A percentile compares a stretch with the other conserved stretches of the same genome.
Conservation (phyloP, 768 basidiomycete species). For the Myochromella boudieri region DNA sequence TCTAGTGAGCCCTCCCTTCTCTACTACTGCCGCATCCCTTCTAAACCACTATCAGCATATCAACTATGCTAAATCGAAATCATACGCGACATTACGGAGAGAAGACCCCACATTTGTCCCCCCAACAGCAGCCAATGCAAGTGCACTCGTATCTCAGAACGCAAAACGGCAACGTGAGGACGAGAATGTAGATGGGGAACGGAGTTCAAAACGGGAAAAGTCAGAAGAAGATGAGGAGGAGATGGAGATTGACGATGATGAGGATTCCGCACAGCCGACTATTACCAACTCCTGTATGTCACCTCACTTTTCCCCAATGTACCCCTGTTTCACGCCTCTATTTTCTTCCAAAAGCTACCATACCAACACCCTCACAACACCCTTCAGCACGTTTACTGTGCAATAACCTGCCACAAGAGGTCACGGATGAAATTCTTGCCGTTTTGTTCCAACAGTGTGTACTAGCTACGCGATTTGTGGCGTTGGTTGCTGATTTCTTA, state of each 20-base stretch:
- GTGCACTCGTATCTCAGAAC: constrained; percentile 41
- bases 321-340: constrained; percentile 30
- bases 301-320: constrained; percentile 23
- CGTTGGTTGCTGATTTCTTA: background rate
- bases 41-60: constrained; percentile 62
- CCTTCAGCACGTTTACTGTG: constrained; percentile 68
- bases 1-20: constrained; percentile 56
- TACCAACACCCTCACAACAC: constrained; percentile 51
- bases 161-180: constrained; percentile 72
- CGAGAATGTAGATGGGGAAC: constrained; percentile 50
- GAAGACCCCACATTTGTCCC: constrained; percentile 84
- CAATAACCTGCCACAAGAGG: constrained; percentile 88
- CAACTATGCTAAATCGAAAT: constrained; percentile 87
- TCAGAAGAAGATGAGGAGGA: constrained; percentile 78
- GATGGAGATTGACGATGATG: constrained; percentile 95
- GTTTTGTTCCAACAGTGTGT: constrained; percentile 92
- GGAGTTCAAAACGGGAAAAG: constrained; percentile 68
- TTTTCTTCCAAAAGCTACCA: constrained; percentile 31
- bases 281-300: constrained; percentile 48
- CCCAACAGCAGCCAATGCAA: constrained; percentile 65
- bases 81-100: constrained; percentile 74
- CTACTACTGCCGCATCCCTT: constrained; percentile 9
- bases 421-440: constrained; percentile 81
- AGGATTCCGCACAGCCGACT: constrained; percentile 48
- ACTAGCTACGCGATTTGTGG: background rate